Base-by-base conservation (phyloP, 176 grass and related monocot species). In the Rhynchospora tenuis region DNA sequence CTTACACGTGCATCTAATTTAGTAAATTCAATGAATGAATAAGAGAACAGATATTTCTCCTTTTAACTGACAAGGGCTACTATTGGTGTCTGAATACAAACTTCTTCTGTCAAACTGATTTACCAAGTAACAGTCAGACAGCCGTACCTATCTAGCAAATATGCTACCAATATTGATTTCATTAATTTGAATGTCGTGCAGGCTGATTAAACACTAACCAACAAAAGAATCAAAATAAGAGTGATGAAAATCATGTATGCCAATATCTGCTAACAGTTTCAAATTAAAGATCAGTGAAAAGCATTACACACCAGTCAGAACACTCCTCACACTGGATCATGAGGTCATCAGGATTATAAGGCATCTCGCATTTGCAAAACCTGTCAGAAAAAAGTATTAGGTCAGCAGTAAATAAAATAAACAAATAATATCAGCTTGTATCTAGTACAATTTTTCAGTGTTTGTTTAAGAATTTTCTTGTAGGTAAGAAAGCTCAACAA, bases 291-390 rank as follows among this genome's bases (percentile, higher is more conserved):
- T 29, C 29, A 77, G 47, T 5, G 8, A 15, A 22, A 71, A 15
- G 23, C 5, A 17, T 43, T 82, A 91, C 92, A 81, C 72, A 98
- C 95, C 95, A 98, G 83, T 98, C 95, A 77, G 93, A 95, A 54
- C 93, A 95, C 84, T 91, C 88, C 84, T 93, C 95, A 10, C 95
- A 98, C 46, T 98, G 95, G 52, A 98, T 98, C 95, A 95, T 98
- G 67, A 98, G 93, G 61, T 98, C 95, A 87, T 98, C 95, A 28
- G 95, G 95, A 87, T 98, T 98, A 82, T 98, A 95, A 0, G 95
- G 95, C 95, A 98, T 98, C 80, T 98, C 95, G 86, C 95, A 98
- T 84, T 98, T 98, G 91, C 92, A 98, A 93, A 98, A 98, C 88
- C 95, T 98, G 95, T 43, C 43, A 83, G 9, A n/a, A 73, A 82